Base-by-base conservation (phyloP, 225 moss, liverwort and hornwort genomes). In the Pseudoscleropodium purum region DNA sequence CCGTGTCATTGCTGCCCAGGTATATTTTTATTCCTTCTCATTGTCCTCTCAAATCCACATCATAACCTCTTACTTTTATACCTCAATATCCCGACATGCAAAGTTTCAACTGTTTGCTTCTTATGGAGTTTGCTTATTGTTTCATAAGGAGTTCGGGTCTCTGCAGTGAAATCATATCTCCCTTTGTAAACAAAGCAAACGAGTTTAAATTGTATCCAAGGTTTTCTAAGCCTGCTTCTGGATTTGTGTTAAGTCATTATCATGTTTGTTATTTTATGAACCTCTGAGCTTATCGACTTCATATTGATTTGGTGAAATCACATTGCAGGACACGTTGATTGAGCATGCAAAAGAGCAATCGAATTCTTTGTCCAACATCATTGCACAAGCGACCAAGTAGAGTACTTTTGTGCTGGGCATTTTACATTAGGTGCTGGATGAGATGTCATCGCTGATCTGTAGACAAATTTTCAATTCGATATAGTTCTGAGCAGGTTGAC, bases 311-410 rank as follows among this genome's bases (percentile, higher is more conserved):
- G 52, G 64, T 70, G 83, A 56, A 49, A 74, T 84, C 70, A 87
- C 65, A 51, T 68, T 92, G 93, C 97, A 99, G 99, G 99, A 99
- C 91, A 96, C 97, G 34, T 91, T 99, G 89, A 93, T 99, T 91
- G 97, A 99, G 87, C 94, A 99, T 87, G 99, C 99, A 24, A 97
- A 99, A 91, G 99, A 99, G 90, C 96, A 99, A 90, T 96, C 99
- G 59, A 97, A 93, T 92, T 99, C 99, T 79, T 89, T 99, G 90
- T 95, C 96, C 91, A 97, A 97, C 85, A 99, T 99, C 84, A 97
- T 98, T 94, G 99, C 99, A 69, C 96, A 97, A 93, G 99, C 96
- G 87, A 97, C 99, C 62, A 99, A 99, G 92, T 99, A 97, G 92
- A 87, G 59, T 63, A 70, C 45, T 60, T 81, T 69, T 31, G 45